Base-by-base conservation (phyloP, 352 stramenopile genomes). In the Halophytophthora polymorphica region DNA sequence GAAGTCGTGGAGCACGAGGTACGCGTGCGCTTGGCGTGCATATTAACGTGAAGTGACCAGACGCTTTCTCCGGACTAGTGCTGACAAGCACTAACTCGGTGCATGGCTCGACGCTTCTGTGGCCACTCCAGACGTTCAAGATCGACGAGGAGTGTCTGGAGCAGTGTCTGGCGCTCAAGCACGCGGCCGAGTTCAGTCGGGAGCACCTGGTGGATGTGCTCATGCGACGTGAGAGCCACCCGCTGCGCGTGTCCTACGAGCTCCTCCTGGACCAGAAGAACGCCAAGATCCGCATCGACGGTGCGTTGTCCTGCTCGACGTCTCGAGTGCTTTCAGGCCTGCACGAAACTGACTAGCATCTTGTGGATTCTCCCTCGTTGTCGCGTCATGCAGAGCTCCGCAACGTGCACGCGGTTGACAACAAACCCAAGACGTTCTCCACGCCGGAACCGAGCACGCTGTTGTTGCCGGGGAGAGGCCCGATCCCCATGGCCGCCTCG, bases 181-280 rank as follows among this genome's bases (percentile, higher is more conserved):
- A 84, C 23, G 60, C 66, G 23, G 56, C 58, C 37, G 64, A 56
- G 29, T 60, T 90, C 41, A 69, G 53, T 21, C 71, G 81, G 22
- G 80, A 90, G 8, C 69, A 91, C 42, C 60, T 93, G 3, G 47
- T 86, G 14, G 51, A 45, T 23, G 53, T 92, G 45, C 50, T 89
- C 5, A 69, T 77, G 40, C 71, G 73, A 34, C 66, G 74, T 61
- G 75, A 89, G 50, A 83, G 51, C 34, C 70, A 86, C 36, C 77
- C 83, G 45, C 64, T 98, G 49, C 92, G 93, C 35, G 96, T 98
- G 62, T 86, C 92, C 4, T 99, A 99, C 66, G 96, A 99, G 61
- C 75, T 99, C 5, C 95, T 98, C 47, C 77, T 98, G 36, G 96
- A 98, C 68, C 95, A 98, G 68, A 98, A 99, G 71, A 96, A 98